Percentiles rank a stretch among this genome's conserved stretches.
Evolutionary conservation across 208 protist genomes (phyloP).

Genomic region (Wallacemonas sp.): DNA sequence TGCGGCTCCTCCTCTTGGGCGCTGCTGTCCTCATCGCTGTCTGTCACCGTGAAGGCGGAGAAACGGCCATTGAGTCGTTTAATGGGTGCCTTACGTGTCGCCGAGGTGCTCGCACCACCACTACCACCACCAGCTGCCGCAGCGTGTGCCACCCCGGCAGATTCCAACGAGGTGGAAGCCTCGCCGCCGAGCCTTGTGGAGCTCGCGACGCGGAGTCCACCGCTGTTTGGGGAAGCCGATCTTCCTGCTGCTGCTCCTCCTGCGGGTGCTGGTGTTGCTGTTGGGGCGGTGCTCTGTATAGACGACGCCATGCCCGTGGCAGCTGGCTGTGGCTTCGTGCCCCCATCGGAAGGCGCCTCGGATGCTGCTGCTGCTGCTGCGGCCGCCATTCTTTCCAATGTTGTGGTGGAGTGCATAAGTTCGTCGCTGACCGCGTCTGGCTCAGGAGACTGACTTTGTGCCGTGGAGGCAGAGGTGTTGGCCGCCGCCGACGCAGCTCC

Average conservation of each 20-base stretch:
- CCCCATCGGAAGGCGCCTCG: not conserved
- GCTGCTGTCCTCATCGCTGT: conserved; percentile 36
- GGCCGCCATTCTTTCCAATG: not conserved
- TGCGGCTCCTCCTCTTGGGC: not conserved
- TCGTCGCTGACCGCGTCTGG: not conserved
- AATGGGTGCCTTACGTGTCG: conserved; percentile 11
- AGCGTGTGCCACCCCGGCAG: conserved; percentile 5
- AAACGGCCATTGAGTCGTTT: conserved; percentile 19
- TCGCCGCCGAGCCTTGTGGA: conserved; percentile 23
- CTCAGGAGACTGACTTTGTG: not conserved
- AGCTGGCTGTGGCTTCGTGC: no score
- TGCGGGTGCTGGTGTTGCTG: not conserved
- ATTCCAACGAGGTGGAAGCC: conserved; percentile 9
- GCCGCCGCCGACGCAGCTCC: not conserved
- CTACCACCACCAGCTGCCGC: no score
- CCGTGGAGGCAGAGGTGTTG: not conserved
- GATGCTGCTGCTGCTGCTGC: conserved; percentile 9
- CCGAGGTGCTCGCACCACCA: not conserved
- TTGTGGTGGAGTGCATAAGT: not conserved
- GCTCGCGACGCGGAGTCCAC: conserved; percentile 17
- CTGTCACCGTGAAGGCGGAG: conserved; percentile 16
- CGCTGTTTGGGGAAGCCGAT: not conserved
- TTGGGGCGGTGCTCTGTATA: not conserved
- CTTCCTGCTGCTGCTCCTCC: not conserved
- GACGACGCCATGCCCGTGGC: not conserved